Percentiles rank a stretch among this genome's conserved stretches.
Conservation (phyloP, 2,329 filamentous ascomycete genomes). For the Blastomyces gilchristii region DNA sequence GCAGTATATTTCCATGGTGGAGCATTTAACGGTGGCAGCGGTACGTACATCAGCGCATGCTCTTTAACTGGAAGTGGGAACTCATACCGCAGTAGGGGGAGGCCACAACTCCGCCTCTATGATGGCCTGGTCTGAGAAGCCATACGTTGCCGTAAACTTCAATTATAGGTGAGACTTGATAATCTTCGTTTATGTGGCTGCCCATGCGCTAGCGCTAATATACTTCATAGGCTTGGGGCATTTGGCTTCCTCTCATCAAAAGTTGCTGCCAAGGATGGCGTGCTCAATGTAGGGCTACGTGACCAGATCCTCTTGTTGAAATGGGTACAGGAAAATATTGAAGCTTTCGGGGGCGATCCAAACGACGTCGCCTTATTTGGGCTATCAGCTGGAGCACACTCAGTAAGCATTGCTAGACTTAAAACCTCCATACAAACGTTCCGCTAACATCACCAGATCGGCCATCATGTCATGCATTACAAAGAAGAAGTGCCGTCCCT, state of each 20-base stretch:
- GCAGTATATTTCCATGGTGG: conserved; percentile 36
- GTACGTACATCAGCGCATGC: conserved; percentile 7
- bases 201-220: neutral
- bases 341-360: conserved; percentile 22
- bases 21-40: conserved; percentile 27
- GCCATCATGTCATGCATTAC: conserved; percentile 54
- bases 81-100: conserved; percentile 11
- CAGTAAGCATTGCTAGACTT: conserved; percentile 30
- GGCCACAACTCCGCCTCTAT: conserved; percentile 54
- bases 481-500: conserved; percentile 25
- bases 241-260: conserved; percentile 58
- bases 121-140: conserved; percentile 43
- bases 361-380: conserved; percentile 31
- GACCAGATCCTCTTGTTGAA: conserved; percentile 30
- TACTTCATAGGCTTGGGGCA: conserved; percentile 27
- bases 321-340: conserved; percentile 25
- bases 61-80: neutral
- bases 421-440: neutral
- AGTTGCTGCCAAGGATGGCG: conserved; percentile 43
- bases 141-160: conserved; percentile 38
- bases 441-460: conserved; percentile 40
- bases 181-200: neutral
- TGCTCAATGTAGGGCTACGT: conserved; percentile 36
- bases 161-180: conserved; percentile 28
- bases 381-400: conserved; percentile 41